Evolutionary conservation across 129 eudicot genomes (phyloP), one percentile per base, ranked within the genome.

Genomic region (Artemisia annua): DNA sequence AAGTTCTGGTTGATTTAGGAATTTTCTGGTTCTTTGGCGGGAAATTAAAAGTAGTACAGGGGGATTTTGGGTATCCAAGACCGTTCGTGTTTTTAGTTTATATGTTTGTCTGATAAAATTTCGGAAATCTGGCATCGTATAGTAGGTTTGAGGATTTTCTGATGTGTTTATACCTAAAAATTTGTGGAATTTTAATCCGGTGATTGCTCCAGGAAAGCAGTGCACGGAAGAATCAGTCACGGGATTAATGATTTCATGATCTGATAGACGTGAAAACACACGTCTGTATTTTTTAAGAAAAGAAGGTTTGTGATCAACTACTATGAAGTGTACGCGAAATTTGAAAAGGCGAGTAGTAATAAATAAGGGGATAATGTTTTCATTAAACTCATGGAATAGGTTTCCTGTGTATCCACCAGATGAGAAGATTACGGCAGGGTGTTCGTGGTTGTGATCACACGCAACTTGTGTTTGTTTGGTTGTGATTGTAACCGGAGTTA

Each of bases 331-430:
- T 18, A 89, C 73, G 0, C 76, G 71, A n/a, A 90, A 84, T 44
- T 55, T 60, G 54, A 89, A 82, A 15, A 82, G 88, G 66, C 69
- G 78, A 22, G 82, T 71, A 2, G 96, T 87, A 35, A 87, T 71
- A 50, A 68, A 89, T 11, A 89, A 69, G 1, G 92, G 96, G 19
- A 89, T 78, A 11, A 87, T 70, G 51, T 84, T 73, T 72, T 89
- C 96, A 70, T 86, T 86, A 53, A 86, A 72, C n/a, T 85, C 96
- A 49, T 89, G 96, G 81, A 89, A 89, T 0, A 79, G 73, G 79
- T 89, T 89, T 66, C 89, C 96, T 2, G 82, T 70, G 80, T 72
- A 84, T 46, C 89, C 89, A 1, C 86, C 86, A 7, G 91, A 57
- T 4, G 92, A 84, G 76, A 84, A 89, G 58, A 89, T 48, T 7